Evolutionary conservation across 352 stramenopile species (phyloP), one percentile per base, ranked within the genome.

Genomic region (Phytophthora sansomeana): DNA sequence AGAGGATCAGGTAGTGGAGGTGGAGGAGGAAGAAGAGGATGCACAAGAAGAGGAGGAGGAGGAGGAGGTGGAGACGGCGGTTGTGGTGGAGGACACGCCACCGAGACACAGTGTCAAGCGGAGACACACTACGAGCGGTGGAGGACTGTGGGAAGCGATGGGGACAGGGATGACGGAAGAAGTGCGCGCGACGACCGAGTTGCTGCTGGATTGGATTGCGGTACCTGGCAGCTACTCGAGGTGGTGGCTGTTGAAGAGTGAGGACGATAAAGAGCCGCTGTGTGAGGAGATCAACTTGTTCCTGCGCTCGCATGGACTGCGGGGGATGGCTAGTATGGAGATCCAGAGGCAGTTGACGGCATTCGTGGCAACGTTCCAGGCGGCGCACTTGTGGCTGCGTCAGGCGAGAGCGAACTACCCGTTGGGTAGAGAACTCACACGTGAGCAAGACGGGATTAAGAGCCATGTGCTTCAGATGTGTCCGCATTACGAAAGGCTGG

Each of bases 171-270:
- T 46, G 39, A 28, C 39, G n/a, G 58, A 59, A 7, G 64, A 77
- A 14, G 63, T 42, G 30, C 60, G 48, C 7, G 61, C 54, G n/a
- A 62, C 43, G 29, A 13, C 36, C 1, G 64, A 74, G 17, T 57
- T 75, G 54, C 60, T 84, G 56, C 46, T 84, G 38, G 58, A 77
- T 11, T 84, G 75, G 75, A 67, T 81, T 21, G 57, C 58, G 6
- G 52, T 66, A 14, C 72, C 75, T 17, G 73, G 69, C 5, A 84
- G 71, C 56, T 81, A 81, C 58, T 61, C 72, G 24, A 72, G 72
- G 21, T 84, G 75, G 75, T 71, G 63, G 52, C 21, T 66, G 41
- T 32, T 48, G n/a, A 71, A 61, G 54, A 30, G 26, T 16, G 60
- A 68, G 13, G 49, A 55, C 6, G 66, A 71, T 26, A 79, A 75